Conservation (phyloP, 2,329 filamentous ascomycete genomes). For the Xylariaceae sp. region DNA sequence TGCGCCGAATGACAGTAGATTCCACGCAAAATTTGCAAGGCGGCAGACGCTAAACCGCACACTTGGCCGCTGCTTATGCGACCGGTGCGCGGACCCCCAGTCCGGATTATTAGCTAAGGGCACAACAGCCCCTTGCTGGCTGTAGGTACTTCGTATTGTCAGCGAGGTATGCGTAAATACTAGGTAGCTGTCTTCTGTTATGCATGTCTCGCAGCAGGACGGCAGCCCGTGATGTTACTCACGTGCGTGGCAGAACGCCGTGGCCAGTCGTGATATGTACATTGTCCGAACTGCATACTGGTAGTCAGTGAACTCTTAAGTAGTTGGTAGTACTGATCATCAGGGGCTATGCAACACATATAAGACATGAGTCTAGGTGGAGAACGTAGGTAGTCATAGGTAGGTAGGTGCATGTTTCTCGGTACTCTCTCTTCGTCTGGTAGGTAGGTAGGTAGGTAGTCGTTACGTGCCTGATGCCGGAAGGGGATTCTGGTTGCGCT, state of each 20-base stretch:
- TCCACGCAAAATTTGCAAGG: not conserved
- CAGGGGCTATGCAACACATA: not conserved
- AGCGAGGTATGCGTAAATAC: not conserved
- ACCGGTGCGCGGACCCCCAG: not conserved
- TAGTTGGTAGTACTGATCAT: not conserved
- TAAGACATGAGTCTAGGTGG: not conserved
- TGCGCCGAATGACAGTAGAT: not conserved
- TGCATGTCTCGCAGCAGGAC: slow-evolving; percentile 4
- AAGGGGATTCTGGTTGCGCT: no score
- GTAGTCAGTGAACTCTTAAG: no score
- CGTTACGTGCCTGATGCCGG: no score
- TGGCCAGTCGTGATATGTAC: no score
- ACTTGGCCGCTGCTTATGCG: slow-evolving; percentile 10
- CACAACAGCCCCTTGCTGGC: no score
- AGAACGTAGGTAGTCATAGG: not conserved
- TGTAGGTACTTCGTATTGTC: not conserved
- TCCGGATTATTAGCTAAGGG: no score
- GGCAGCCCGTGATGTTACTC: slow-evolving; percentile 2
- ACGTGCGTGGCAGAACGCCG: not conserved
- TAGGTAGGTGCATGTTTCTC: no score
- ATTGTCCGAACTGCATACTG: not conserved
- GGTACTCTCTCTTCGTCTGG: no score
- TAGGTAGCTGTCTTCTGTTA: not conserved
- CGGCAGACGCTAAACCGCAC: not conserved
- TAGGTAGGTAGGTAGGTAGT: no score